Evolutionary conservation across 257 asterid genomes (phyloP).

Genomic region (Craterostigma plantagineum): DNA sequence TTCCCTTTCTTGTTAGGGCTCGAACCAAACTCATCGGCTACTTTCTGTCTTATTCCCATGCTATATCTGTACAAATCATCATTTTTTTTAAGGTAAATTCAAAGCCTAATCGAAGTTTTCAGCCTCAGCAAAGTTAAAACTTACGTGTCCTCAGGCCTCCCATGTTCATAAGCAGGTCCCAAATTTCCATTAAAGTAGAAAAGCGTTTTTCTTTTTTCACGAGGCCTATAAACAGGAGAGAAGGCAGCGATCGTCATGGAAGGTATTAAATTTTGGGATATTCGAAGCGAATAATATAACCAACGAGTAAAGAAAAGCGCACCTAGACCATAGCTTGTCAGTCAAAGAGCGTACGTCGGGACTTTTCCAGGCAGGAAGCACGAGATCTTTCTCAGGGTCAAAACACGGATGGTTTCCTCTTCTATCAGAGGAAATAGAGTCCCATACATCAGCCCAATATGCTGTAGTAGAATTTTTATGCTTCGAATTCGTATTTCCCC

Average conservation of each 20-base stretch:
- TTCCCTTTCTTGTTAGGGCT: conserved; percentile 66
- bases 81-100: not conserved
- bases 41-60: conserved; percentile 98
- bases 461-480: conserved; percentile 91
- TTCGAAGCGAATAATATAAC: not conserved
- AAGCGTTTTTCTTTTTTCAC: conserved; percentile 43
- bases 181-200: conserved; percentile 94
- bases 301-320: too few species aligned
- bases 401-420: conserved; percentile 87
- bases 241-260: conserved; percentile 4
- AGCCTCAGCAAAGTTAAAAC: too few species aligned
- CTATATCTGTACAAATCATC: conserved; percentile 53
- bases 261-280: not conserved
- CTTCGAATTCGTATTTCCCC: conserved; percentile 94
- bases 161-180: conserved; percentile 73
- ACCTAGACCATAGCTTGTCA: conserved; percentile 71
- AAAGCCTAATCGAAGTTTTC: not conserved
- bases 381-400: conserved; percentile 87
- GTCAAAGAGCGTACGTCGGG: conserved; percentile 48
- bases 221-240: conserved; percentile 73
- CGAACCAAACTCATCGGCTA: conserved; percentile 85
- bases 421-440: conserved; percentile 47
- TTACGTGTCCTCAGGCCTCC: conserved; percentile 92
- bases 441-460: conserved; percentile 79
- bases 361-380: conserved; percentile 89